Conservation (phyloP, 176 grass and related monocot genomes). For the Raddia distichophylla region DNA sequence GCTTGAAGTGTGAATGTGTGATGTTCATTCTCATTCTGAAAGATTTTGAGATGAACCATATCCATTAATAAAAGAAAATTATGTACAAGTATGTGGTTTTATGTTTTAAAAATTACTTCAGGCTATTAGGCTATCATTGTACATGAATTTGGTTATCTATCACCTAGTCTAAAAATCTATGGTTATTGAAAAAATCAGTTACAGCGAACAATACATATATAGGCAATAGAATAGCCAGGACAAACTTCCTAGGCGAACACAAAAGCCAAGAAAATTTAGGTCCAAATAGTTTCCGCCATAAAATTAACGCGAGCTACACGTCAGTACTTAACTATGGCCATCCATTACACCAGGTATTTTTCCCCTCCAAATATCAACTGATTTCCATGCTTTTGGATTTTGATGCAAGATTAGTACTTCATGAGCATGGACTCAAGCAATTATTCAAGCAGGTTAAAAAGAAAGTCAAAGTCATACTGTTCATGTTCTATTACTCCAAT, state of each 20-base stretch:
- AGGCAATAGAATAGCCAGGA: not conserved
- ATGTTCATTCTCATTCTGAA: not conserved
- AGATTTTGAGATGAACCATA: not conserved
- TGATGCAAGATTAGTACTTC: constrained; percentile 5
- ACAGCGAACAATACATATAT: not conserved
- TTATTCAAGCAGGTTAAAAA: not conserved
- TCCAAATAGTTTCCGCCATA: not conserved
- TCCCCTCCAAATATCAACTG: not conserved
- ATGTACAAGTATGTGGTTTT: not conserved
- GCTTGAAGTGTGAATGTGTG: not conserved
- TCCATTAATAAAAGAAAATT: not conserved
- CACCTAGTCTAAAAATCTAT: not conserved
- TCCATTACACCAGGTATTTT: not conserved
- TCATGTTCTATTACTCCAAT: not conserved
- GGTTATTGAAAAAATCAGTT: not conserved
- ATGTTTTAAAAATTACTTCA: not conserved
- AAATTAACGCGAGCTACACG: not conserved
- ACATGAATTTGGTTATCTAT: not conserved
- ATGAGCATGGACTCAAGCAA: not conserved
- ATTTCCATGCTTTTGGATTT: not conserved
- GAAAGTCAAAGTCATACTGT: not conserved
- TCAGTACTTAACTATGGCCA: not conserved
- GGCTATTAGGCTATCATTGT: not conserved
- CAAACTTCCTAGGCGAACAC: not conserved
- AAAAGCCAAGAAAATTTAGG: not conserved